Conservation (phyloP, 345 rosid species). For the Luvunga scandens region DNA sequence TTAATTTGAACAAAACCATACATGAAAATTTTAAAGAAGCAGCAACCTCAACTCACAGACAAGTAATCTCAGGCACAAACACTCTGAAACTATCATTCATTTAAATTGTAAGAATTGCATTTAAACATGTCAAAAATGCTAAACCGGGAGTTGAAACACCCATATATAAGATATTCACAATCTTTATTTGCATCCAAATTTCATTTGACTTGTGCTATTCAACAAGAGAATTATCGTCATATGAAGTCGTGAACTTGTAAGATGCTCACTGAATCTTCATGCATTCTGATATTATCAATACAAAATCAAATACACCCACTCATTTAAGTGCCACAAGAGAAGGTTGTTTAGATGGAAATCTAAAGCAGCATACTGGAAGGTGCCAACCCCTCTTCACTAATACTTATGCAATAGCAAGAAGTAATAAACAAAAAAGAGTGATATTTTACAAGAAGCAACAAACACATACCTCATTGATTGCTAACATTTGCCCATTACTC, state of each 20-base stretch:
- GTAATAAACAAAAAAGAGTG: neutral
- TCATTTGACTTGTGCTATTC: too few relatives aligned
- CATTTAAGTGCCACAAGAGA: neutral
- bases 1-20: neutral
- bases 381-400: neutral
- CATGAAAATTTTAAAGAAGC: neutral
- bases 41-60: neutral
- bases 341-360: neutral
- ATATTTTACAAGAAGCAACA: neutral
- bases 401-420: neutral
- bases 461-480: constrained; percentile 12
- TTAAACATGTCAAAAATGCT: too few relatives aligned
- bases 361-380: neutral
- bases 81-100: too few relatives aligned
- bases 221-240: too few relatives aligned
- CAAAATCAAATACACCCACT: neutral
- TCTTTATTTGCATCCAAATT: too few relatives aligned
- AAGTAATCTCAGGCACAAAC: neutral
- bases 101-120: too few relatives aligned
- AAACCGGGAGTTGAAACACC: too few relatives aligned
- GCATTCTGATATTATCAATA: neutral
- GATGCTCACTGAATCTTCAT: neutral
- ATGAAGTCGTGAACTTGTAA: too few relatives aligned
- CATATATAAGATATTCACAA: too few relatives aligned
- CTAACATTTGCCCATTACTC: constrained; percentile 17